A percentile compares a stretch with the other conserved stretches of the same genome.
Evolutionary conservation across 202 grass and related monocot genomes (phyloP).

Genomic region (Schoenoplectus tabernaemontani): DNA sequence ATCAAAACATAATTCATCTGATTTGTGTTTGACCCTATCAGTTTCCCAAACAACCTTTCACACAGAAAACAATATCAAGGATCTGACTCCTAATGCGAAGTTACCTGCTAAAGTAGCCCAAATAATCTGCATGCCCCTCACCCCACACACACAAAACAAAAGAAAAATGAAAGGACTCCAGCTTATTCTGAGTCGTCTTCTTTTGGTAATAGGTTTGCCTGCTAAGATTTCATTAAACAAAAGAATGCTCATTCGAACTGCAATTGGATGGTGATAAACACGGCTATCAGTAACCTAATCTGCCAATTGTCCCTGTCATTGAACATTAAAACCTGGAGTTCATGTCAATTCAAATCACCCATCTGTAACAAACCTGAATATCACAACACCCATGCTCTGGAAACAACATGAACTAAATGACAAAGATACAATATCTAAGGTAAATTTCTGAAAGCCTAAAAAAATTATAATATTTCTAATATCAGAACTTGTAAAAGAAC

Average conservation of each 20-base stretch:
- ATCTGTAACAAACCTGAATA: background rate
- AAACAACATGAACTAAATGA: background rate
- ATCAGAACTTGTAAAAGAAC: background rate
- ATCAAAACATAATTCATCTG: background rate
- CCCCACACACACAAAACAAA: too few relatives aligned
- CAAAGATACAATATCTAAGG: background rate
- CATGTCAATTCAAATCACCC: background rate
- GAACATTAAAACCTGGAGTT: background rate
- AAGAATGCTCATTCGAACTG: background rate
- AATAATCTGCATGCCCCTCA: too few relatives aligned
- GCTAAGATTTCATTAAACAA: background rate
- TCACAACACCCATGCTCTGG: background rate
- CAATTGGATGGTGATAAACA: background rate
- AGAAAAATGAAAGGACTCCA: background rate
- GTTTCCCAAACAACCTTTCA: background rate
- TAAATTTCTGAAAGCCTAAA: conserved; percentile 3
- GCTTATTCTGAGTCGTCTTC: too few relatives aligned
- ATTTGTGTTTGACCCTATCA: background rate
- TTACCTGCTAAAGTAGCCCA: background rate
- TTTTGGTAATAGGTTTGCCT: background rate
- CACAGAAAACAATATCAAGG: background rate
- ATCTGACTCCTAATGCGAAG: background rate
- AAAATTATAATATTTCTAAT: background rate
- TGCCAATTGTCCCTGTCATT: background rate
- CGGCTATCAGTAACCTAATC: background rate